These are phyloP conservation scores for Monilinia vaccinii-corymbosi DNA, from an alignment of 2,329 filamentous ascomycete species.

Conservation along the genomic window DNA sequence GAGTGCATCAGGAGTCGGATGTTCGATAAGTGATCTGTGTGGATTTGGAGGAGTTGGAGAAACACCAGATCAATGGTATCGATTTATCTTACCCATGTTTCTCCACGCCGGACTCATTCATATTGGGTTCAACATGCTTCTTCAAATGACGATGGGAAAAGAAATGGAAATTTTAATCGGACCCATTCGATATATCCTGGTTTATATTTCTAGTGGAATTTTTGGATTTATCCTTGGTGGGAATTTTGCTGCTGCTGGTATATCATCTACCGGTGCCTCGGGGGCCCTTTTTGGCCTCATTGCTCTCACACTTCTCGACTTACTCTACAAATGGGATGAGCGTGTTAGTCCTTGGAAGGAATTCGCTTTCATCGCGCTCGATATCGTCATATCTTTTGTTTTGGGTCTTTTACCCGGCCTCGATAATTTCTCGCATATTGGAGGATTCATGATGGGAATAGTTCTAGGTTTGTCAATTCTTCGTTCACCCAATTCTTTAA, in stretches of 20 bases:
- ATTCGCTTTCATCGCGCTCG: conserved; percentile 76
- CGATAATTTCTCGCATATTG: conserved; percentile 97
- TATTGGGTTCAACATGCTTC: conserved; percentile 88
- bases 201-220: conserved; percentile 86
- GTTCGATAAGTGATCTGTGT: conserved; percentile 71
- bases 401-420: conserved; percentile 84
- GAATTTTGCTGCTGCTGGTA: conserved; percentile 77
- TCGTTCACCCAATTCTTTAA: conserved; percentile 75
- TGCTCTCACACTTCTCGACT: conserved; percentile 76
- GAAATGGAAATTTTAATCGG: conserved; percentile 93
- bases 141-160: conserved; percentile 80
- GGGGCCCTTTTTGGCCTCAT: conserved; percentile 88
- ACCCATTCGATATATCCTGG: conserved; percentile 74
- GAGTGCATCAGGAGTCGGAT: conserved; percentile 47
- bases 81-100: conserved; percentile 94
- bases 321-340: conserved; percentile 86
- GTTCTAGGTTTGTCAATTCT: conserved; percentile 79
- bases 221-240: conserved; percentile 94
- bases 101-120: conserved; percentile 90
- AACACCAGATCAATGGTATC: conserved; percentile 85
- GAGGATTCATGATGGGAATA: conserved; percentile 87
- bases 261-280: conserved; percentile 81
- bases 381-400: conserved; percentile 83
- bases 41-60: conserved; percentile 55
- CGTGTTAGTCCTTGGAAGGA: conserved; percentile 71